These are phyloP conservation scores for Colletotrichum ledebouriae DNA, from an alignment of 2,329 filamentous ascomycete genomes.

Conservation along the genomic window DNA sequence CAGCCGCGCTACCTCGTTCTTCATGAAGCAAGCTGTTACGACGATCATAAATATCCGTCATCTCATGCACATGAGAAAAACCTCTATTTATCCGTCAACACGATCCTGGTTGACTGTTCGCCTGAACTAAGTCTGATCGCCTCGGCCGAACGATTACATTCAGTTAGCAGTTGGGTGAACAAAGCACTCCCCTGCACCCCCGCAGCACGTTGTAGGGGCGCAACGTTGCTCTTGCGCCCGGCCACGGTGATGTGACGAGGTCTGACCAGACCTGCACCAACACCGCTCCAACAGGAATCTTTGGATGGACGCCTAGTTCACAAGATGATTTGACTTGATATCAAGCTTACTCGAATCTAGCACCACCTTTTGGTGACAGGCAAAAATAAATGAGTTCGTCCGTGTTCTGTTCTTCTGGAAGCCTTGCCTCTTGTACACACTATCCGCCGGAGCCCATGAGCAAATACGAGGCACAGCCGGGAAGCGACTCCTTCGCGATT, in stretches of 20 bases:
- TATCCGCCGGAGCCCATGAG: slow-evolving; percentile 1
- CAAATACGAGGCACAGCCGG: slow-evolving; percentile 20
- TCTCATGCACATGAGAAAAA: slow-evolving; percentile 2
- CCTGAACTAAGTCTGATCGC: neutral
- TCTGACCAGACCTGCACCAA: neutral
- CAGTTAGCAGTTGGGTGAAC: slow-evolving; percentile 24
- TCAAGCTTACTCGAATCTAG: neutral
- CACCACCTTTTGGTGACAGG: neutral
- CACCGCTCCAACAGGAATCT: neutral
- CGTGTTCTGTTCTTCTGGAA: neutral
- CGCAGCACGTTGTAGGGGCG: too few relatives aligned
- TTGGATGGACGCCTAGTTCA: neutral
- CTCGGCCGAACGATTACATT: neutral
- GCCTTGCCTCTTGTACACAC: neutral
- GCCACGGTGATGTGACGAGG: neutral
- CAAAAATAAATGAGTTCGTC: neutral
- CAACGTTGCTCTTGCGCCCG: neutral
- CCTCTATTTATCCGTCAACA: neutral
- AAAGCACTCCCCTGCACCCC: neutral
- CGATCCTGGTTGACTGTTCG: neutral
- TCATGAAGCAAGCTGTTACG: too few relatives aligned
- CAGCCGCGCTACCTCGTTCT: too few relatives aligned
- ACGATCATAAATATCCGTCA: too few relatives aligned
- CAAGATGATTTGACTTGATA: neutral
- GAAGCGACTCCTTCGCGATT: slow-evolving; percentile 15